Evolutionary conservation across 2,329 filamentous ascomycete genomes (phyloP).

Genomic region (Bipolaris cookei): DNA sequence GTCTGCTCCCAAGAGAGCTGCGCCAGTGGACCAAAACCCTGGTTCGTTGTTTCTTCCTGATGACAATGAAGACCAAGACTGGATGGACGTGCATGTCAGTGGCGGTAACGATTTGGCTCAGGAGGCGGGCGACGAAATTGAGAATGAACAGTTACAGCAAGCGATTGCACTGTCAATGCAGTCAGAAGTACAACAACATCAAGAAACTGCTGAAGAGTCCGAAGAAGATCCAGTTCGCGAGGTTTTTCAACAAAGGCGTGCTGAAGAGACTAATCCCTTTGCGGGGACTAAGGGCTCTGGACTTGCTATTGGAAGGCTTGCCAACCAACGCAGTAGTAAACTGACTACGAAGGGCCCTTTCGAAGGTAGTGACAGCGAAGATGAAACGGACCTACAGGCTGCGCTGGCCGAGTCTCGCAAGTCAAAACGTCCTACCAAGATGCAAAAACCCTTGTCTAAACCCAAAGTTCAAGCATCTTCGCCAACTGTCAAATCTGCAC

Average conservation of each 20-base stretch:
- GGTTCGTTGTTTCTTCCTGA: conserved; percentile 64
- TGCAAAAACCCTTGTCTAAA: conserved; percentile 44
- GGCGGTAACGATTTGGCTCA: conserved; percentile 65
- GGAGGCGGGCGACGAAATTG: conserved; percentile 54
- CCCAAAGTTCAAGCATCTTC: conserved; percentile 17
- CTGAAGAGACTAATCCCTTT: conserved; percentile 52
- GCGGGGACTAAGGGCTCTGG: conserved; percentile 50
- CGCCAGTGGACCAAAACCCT: conserved; percentile 48
- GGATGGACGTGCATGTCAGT: conserved; percentile 53
- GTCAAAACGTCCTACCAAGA: conserved; percentile 44
- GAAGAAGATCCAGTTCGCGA: conserved; percentile 54
- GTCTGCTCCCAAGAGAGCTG: conserved; percentile 23
- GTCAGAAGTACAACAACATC: conserved; percentile 51
- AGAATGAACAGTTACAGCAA: conserved; percentile 77
- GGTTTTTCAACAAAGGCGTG: conserved; percentile 55
- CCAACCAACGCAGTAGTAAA: conserved; percentile 74
- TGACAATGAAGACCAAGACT: conserved; percentile 50
- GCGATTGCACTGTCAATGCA: conserved; percentile 86
- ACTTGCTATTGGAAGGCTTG: conserved; percentile 72
- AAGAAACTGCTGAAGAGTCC: conserved; percentile 57
- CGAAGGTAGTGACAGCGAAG: conserved; percentile 64
- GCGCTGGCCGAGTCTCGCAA: conserved; percentile 75
- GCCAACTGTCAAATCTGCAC: conserved; percentile 35
- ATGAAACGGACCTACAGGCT: conserved; percentile 77
- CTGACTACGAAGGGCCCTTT: conserved; percentile 42